Conservation (phyloP, 1,284 basidiomycete genomes). For the Vanrija humicola region DNA sequence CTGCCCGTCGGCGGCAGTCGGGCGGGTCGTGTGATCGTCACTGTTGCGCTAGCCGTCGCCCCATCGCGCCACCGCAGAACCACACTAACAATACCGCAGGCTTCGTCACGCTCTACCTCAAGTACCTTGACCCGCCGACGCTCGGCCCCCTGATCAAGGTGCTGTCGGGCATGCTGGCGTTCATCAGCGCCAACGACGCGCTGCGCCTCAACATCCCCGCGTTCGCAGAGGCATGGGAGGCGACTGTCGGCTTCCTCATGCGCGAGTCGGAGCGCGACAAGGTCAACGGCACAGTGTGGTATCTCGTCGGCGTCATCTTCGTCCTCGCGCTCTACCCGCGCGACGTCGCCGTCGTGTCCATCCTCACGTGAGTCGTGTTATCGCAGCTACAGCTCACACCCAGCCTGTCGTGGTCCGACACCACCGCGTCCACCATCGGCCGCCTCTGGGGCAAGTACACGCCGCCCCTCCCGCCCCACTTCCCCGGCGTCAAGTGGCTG, state of each 20-base stretch:
- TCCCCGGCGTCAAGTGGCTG: slow-evolving; percentile 39
- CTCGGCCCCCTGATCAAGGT: slow-evolving; percentile 58
- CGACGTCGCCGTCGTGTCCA: slow-evolving; percentile 81
- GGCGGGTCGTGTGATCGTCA: too few relatives aligned
- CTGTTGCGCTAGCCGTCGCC: too few relatives aligned
- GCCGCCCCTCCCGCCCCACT: slow-evolving; percentile 63
- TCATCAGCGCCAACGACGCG: slow-evolving; percentile 72
- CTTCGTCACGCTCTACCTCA: slow-evolving; percentile 75
- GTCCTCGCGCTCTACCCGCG: slow-evolving; percentile 75
- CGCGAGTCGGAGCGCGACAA: slow-evolving; percentile 81
- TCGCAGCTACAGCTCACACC: background rate
- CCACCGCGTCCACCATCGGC: slow-evolving; percentile 87
- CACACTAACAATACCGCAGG: slow-evolving; percentile 53
- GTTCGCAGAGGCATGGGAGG: slow-evolving; percentile 75
- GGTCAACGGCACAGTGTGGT: slow-evolving; percentile 91
- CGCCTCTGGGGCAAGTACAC: slow-evolving; percentile 76
- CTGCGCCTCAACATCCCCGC: slow-evolving; percentile 66
- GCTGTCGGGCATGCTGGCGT: slow-evolving; percentile 63
- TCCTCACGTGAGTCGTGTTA: slow-evolving; percentile 66
- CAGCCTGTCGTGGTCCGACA: slow-evolving; percentile 95
- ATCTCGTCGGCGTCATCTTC: slow-evolving; percentile 83
- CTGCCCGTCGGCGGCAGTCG: background rate
- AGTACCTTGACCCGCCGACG: slow-evolving; percentile 45
- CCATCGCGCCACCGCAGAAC: too few relatives aligned
- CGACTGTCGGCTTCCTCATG: slow-evolving; percentile 81